Percentiles rank a stretch among this genome's conserved stretches.
phyloP scores from a whole-genome alignment of 768 basidiomycete genomes.

The Calocera viscosa region DNA sequence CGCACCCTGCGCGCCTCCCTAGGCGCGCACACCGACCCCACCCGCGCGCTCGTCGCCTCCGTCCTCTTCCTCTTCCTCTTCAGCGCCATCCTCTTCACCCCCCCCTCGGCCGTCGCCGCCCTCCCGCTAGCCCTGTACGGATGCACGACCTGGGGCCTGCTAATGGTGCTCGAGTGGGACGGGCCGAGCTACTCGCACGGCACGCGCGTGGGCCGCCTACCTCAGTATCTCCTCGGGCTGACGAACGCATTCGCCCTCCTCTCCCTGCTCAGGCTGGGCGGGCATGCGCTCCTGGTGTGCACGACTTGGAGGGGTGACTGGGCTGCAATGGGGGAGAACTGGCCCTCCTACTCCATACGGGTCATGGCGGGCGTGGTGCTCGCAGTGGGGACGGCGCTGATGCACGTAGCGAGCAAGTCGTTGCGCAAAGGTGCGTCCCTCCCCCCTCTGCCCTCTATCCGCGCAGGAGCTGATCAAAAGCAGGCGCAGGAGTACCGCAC shows the following conservation, averaged over 20 bases:
- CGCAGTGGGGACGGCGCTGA: background rate
- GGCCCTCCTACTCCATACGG: background rate
- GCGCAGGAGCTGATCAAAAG: background rate
- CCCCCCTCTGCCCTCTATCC: background rate
- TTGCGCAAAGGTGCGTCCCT: background rate
- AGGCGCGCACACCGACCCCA: background rate
- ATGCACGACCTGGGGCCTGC: background rate
- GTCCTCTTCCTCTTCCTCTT: slow-evolving; percentile 2
- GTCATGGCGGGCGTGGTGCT: background rate
- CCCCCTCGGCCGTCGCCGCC: background rate
- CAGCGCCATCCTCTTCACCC: background rate
- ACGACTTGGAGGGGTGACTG: background rate
- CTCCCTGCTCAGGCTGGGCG: background rate
- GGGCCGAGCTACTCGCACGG: background rate
- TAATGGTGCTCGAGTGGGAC: slow-evolving; percentile 1
- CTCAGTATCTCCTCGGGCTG: background rate
- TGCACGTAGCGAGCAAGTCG: background rate
- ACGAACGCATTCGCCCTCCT: background rate
- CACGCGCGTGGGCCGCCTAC: background rate
- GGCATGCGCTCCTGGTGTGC: background rate
- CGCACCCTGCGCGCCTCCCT: background rate
- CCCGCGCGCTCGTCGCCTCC: background rate
- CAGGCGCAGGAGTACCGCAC: background rate
- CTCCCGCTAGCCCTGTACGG: background rate
- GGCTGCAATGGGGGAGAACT: background rate